Percentiles rank a stretch among this genome's conserved stretches.
These are phyloP conservation scores for Malbranchea zuffiana DNA, from an alignment of 2,329 filamentous ascomycete species.

Conservation along the genomic window DNA sequence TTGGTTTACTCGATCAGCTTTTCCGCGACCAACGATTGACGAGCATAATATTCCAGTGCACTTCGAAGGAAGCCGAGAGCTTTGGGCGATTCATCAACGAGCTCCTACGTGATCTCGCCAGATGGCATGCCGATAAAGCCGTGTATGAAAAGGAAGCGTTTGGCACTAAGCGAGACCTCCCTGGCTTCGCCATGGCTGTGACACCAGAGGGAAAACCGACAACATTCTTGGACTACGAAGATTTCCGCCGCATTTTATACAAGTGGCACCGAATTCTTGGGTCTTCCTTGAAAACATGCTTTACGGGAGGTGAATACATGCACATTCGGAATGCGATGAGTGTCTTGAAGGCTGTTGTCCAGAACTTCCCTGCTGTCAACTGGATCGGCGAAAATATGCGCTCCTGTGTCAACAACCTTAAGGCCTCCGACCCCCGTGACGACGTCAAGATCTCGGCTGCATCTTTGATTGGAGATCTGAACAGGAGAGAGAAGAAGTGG, in stretches of 20 bases:
- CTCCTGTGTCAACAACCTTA: conserved; percentile 33
- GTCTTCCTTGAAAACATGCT: conserved; percentile 66
- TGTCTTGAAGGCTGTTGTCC: conserved; percentile 67
- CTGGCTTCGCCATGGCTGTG: conserved; percentile 68
- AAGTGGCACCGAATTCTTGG: conserved; percentile 83
- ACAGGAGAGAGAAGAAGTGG: conserved; percentile 40
- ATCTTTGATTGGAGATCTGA: conserved; percentile 40
- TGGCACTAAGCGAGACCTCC: conserved; percentile 52
- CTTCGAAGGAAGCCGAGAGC: conserved; percentile 81
- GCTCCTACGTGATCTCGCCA: conserved; percentile 63
- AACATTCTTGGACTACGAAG: conserved; percentile 67
- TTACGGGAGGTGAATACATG: conserved; percentile 84
- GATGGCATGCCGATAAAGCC: conserved; percentile 70
- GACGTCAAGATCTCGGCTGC: conserved; percentile 41
- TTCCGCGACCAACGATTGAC: conserved; percentile 75
- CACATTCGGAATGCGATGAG: conserved; percentile 94
- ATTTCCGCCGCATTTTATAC: conserved; percentile 75
- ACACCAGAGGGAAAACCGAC: conserved; percentile 60
- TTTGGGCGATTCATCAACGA: conserved; percentile 84
- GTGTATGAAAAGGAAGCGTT: conserved; percentile 75
- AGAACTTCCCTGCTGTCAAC: conserved; percentile 78
- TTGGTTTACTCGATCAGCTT: conserved; percentile 70
- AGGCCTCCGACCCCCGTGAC: conserved; percentile 35
- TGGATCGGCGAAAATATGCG: conserved; percentile 58
- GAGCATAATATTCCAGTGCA: conserved; percentile 76